A percentile compares a stretch with the other conserved stretches of the same genome.
Conservation (phyloP, 495 filamentous ascomycete genomes). For the Cercophora scortea region DNA sequence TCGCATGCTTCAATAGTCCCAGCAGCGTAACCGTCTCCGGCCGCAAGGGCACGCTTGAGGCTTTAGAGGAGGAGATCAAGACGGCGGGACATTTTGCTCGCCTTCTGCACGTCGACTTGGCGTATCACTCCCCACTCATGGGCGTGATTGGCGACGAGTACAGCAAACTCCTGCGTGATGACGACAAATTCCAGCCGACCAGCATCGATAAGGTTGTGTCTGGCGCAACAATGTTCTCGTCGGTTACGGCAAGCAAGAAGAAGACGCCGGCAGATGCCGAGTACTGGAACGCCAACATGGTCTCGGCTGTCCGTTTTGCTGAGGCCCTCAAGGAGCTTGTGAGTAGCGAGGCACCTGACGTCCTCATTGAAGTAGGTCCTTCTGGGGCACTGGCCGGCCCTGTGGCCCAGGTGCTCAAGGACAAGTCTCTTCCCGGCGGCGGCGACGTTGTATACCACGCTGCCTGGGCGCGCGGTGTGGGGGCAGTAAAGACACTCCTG, state of each 20-base stretch:
- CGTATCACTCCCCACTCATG: constrained; percentile 33
- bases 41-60: constrained; percentile 20
- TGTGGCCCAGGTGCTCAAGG: constrained; percentile 32
- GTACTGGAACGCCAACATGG: constrained; percentile 28
- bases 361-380: constrained; percentile 48
- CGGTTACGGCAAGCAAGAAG: constrained; percentile 21
- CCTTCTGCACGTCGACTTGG: constrained; percentile 25
- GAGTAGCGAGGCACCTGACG: constrained; percentile 4
- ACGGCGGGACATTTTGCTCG: constrained; percentile 21
- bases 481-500: constrained; percentile 17
- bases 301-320: constrained; percentile 27
- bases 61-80: constrained; percentile 30
- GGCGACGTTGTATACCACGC: constrained; percentile 15
- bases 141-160: constrained; percentile 19
- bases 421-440: background rate
- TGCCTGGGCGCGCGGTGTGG: constrained; percentile 17
- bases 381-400: constrained; percentile 40
- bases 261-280: constrained; percentile 3
- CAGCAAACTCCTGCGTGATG: background rate
- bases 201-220: background rate
- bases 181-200: background rate
- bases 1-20: constrained; percentile 43
- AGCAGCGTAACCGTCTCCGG: constrained; percentile 41
- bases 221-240: constrained; percentile 24
- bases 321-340: constrained; percentile 15